Base-by-base conservation (phyloP, 1,284 basidiomycete species). In the Psilocybe mexicana region DNA sequence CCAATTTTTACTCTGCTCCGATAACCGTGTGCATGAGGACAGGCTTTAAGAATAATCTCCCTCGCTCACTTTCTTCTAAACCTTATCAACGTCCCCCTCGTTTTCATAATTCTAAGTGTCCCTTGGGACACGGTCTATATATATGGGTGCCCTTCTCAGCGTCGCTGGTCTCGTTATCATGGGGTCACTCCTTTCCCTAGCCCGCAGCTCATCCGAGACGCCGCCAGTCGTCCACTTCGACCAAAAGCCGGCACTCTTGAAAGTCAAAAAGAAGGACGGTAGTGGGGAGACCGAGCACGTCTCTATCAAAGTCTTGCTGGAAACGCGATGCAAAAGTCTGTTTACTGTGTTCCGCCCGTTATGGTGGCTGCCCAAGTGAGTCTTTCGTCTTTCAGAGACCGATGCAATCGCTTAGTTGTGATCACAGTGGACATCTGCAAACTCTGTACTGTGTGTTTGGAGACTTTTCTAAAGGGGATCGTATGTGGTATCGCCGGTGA, bases 381-480 rank as follows among this genome's bases (percentile, higher is more conserved):
- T 70, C 24, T 58, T 52, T n/a, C 28, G 45, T 18, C 55, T n/a
- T 36, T 23, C 42, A 26, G 8, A 14, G 12, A 42, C 23, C 35
- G 35, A 14, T 44, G 35, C 28, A 55, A 23, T 48, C 14, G 43
- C 60, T 61, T 30, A 61, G 18, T 18, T 18, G 18, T 40, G 23
- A 14, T 60, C 24, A 52, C 45, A 90, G 87, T 67, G 90, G 88
- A 14, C 88, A 91, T 69, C 64, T 89, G 38, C 88, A 92, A 65
- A 92, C 88, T 3, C 68, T 84, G n/a, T 90, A 89, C 58, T 85
- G 82, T 59, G 85, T 85, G 6, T 46, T 85, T 5, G 88, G 87
- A 10, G 81, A 91, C 70, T 94, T 95, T 65, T 85, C 85, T 1
- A 84, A 85, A 57, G 78, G 84, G 45, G 90, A 95, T 71, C 78